Conservation (phyloP, 768 basidiomycete species). For the Mycena olivaceomarginata region DNA sequence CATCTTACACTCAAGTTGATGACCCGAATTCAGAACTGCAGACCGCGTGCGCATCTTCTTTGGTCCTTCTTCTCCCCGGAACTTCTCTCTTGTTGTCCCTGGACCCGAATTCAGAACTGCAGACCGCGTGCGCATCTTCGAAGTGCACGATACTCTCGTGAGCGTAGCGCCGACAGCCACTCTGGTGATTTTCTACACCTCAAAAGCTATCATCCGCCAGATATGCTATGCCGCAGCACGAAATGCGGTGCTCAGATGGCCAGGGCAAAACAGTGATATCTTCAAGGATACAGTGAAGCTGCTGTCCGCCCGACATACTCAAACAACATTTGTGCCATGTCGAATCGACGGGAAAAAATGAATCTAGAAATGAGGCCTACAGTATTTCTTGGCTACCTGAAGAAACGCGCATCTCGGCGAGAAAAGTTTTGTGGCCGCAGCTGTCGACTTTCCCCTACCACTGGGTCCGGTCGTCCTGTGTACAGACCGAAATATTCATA, state of each 20-base stretch:
- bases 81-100: background rate
- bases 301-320: background rate
- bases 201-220: background rate
- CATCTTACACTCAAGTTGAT: no score
- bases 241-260: background rate
- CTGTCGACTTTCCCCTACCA: no score
- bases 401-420: background rate
- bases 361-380: background rate
- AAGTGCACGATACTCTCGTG: background rate
- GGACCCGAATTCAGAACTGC: background rate
- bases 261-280: background rate
- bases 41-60: no score
- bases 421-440: background rate
- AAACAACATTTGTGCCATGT: background rate
- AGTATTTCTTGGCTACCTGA: background rate
- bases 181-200: background rate
- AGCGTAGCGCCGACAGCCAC: background rate
- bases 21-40: no score
- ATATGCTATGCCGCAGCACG: background rate
- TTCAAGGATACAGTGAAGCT: conserved; percentile 5
- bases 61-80: background rate
- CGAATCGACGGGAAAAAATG: background rate
- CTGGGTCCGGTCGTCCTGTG: no score
- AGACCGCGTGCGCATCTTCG: background rate
- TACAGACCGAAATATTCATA: background rate